Base-by-base conservation (phyloP, 345 rosid species). In the Sisymbrium irio region DNA sequence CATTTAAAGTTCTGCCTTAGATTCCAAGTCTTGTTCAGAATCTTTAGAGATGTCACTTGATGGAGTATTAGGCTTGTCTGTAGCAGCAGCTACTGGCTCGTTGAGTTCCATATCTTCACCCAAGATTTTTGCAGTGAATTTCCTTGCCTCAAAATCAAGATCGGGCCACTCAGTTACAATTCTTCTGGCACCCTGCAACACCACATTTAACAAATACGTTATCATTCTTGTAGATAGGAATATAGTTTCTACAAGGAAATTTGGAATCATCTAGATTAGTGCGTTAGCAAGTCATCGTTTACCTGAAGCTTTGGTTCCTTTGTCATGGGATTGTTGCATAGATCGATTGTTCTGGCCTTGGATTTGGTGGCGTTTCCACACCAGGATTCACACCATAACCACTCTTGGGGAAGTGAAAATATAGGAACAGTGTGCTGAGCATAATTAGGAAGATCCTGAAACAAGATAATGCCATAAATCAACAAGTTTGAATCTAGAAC, bases 371-470 rank as follows among this genome's bases (percentile, higher is more conserved):
- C 87, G 78, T 88, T 92, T 66, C 99, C 99, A 59, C 99, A 95
- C 99, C 99, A 95, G 35, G 99, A 95, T 73, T 95, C 99, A 59
- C 99, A 95, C 99, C 99, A 90, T 35, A 95, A 70, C 99, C 99
- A 95, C 78, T 95, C 99, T 84, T 83, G 96, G 49, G 99, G 97
- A 37, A 95, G 85, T 59, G 98, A 95, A 68, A 90, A 90, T 46
- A 95, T 92, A 15, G 98, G 98, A 49, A 95, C 99, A 0, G 81
- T 86, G 74, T 95, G 96, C 77, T 92, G 99, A 74, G 99, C 99
- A 83, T 95, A 95, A 75, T 95, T 95, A 3, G 99, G 99, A 75
- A 92, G 99, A 84, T 95, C 99, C 99, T 95, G 90, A 69, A 83
- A 53, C 73, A 47, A 74, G 41, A 71, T 13, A 53, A 20, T 40